These are phyloP conservation scores for Bathelium albidoporum DNA, from an alignment of 495 filamentous ascomycete species.

Conservation along the genomic window DNA sequence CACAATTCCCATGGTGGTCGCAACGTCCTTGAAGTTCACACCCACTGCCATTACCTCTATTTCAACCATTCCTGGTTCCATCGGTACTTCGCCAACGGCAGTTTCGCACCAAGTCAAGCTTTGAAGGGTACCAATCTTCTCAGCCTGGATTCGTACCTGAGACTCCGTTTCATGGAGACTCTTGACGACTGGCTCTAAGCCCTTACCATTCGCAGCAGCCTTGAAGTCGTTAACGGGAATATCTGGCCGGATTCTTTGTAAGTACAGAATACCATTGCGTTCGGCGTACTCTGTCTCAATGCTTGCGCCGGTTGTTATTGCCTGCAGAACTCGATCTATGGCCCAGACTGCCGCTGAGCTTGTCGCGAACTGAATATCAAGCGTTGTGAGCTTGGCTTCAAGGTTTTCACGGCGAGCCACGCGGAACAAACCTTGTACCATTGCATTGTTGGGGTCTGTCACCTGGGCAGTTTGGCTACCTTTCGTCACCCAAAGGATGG, in stretches of 20 bases:
- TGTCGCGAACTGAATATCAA: constrained; percentile 27
- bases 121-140: constrained; percentile 2
- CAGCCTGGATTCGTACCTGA: neutral
- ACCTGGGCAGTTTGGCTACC: constrained; percentile 23
- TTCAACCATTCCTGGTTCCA: constrained; percentile 6
- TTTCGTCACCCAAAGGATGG: constrained; percentile 10
- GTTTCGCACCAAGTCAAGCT: constrained; percentile 7
- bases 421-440: constrained; percentile 9
- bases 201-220: neutral
- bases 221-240: constrained; percentile 6
- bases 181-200: neutral
- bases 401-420: constrained; percentile 19
- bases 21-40: constrained; percentile 16
- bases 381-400: constrained; percentile 18
- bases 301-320: neutral
- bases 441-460: constrained; percentile 11
- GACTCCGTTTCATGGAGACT: neutral
- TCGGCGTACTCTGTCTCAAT: constrained; percentile 6
- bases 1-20: constrained; percentile 11
- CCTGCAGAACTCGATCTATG: constrained; percentile 17
- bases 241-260: constrained; percentile 2
- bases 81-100: neutral
- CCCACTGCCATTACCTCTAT: constrained; percentile 11
- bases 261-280: neutral
- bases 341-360: constrained; percentile 12